Base-by-base conservation (phyloP, 257 asterid genomes). In the Solanum pennellii region DNA sequence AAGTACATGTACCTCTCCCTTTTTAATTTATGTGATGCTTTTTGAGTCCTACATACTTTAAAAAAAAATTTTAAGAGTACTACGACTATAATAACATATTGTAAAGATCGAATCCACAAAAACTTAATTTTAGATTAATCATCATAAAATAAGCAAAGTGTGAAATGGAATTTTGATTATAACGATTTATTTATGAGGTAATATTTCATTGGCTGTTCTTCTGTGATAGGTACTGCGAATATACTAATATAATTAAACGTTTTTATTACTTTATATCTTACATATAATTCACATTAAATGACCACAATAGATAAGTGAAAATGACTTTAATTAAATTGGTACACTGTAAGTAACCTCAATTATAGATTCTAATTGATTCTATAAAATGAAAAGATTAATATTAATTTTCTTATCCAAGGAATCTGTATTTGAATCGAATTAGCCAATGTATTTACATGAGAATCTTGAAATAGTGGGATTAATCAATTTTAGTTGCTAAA, bases 391-490 rank as follows among this genome's bases (percentile, higher is more conserved):
- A 18, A 27, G 44, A 47, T 29, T 18, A 25, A 79, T 77, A 47
- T 79, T 18, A 25, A 79, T 77, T 25, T 77, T 44, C 42, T 15
- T 9, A 45, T 79, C 66, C 6, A 45, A 47, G 42, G 44, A 76
- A 80, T 35, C 87, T 20, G 82, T 65, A 86, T 90, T 88, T 83
- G 87, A 87, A 90, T 88, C 76, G 74, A 87, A 71, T 84, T 74
- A 65, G 14, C 90, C 91, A 83, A 89, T 89, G 71, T n/a, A 9
- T 29, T 3, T 47, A 47, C n/a, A 37, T 83, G 68, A 90, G 95
- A 93, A 94, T 92, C 92, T 89, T 29, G 42, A 47, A n/a, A 15
- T 44, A 44, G 92, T 87, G 90, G 93, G 90, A 77, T 79, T 21
- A 9, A 23, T 62, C 94, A 88, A 72, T 89, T 80, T 1, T 76